Evolutionary conservation across 2,329 filamentous ascomycete species (phyloP), one percentile per base, ranked within the genome.

Genomic region (Fusarium keratoplasticum): DNA sequence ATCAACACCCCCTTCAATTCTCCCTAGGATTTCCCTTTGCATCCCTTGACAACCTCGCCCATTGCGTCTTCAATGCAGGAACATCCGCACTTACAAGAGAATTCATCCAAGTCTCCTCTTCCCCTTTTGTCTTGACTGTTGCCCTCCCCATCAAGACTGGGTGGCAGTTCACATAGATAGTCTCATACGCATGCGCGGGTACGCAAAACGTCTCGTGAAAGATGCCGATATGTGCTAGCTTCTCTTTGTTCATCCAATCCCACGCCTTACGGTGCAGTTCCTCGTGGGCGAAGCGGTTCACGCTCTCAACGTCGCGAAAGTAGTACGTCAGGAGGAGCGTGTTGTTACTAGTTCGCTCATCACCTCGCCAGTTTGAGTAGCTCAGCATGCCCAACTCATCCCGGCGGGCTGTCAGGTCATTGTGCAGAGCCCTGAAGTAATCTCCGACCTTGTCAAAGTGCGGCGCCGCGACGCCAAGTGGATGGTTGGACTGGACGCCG

Each of bases 201-300:
- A 86, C 84, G 29, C 83, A 80, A 71, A 87, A 90, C 0, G 85
- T 84, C 83, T 91, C 89, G 76, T 91, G 89, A 69, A 83, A 90
- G 71, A 90, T 86, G 6, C 84, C 84, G 27, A 90, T 74, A 70
- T 88, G 82, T 29, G 76, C 73, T 44, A 81, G 70, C 29, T 83
- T 75, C 52, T 76, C 78, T 60, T 76, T 78, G 63, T 84, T 82
- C 78, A 85, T 88, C 85, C 85, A 89, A 55, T 86, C 83, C 88
- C 87, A 88, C 0, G 79, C 85, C 40, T 83, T 78, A 14, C 85
- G 83, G 75, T 91, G 89, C 10, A 85, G 64, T 8, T 82, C 76
- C 54, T 83, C 83, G 61, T 89, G 86, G 2, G 89, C 88, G 71
- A 89, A 91, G 18, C 78, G 80, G 76, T 90, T 85, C 18, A 91